Evolutionary conservation across 345 rosid species (phyloP), one percentile per base, ranked within the genome.

Genomic region (Fremontodendron californicum): DNA sequence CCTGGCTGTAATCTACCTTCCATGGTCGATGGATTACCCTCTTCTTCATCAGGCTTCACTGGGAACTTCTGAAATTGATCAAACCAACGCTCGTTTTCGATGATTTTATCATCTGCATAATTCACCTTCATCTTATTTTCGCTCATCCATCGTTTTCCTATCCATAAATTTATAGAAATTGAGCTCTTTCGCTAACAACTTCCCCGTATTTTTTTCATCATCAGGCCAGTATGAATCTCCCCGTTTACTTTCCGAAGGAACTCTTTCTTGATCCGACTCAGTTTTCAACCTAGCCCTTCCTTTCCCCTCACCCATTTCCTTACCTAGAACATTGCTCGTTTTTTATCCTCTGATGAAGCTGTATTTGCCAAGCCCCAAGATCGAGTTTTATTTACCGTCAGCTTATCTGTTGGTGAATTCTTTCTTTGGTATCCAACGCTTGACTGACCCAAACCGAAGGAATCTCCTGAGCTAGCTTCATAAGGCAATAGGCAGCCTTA

Each of bases 401-500:
- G 46, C 52, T 54, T n/a, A 21, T 21, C 65, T 54, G 15, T 54
- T 19, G 16, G 23, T 21, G 12, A 21, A 54, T n/a, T 8, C 8
- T 19, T 19, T 52, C 25, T 54, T 54, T 54, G 21, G 21, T 5
- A 21, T 52, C 10, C 58, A 54, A 21, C 1, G 8, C 27, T 51
- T 52, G 12, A 52, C 58, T 52, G 63, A 25, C 16, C 62, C 37
- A 27, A 27, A 60, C 13, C 37, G 29, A 29, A 60, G 5, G 64
- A 29, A 12, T 60, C 37, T 25, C 64, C 64, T 40, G 66, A 43
- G 42, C 21, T 19, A 15, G 46, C 77, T 55, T 65, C 78, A n/a
- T 74, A 21, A 46, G 75, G 21, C 16, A 31, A 55, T 21, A 54
- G 8, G 76, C 74, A 5, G 82, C 82, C 52, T 79, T 76, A 7